Evolutionary conservation across 495 filamentous ascomycete species (phyloP).

Genomic region (Aspergillus haitiensis): DNA sequence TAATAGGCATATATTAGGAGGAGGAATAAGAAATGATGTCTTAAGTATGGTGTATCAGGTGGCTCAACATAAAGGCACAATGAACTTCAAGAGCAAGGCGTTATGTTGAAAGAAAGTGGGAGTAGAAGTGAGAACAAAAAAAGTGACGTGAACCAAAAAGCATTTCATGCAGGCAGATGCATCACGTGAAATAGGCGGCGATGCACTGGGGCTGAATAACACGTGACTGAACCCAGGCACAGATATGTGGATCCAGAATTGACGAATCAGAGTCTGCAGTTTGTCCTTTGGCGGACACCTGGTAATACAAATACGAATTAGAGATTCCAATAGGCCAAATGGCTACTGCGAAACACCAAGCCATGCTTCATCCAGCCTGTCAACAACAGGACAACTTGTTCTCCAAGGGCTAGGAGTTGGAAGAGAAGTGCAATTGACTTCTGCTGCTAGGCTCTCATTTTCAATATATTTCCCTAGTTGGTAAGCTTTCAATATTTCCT

Average conservation of each 20-base stretch:
- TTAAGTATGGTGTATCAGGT: not conserved
- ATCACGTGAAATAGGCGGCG: conserved; percentile 27
- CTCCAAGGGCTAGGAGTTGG: conserved; percentile 8
- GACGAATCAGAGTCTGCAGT: conserved; percentile 42
- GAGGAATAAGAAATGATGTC: not conserved
- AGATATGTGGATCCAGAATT: not conserved
- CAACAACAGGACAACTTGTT: conserved; percentile 32
- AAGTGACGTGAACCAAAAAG: conserved; percentile 33
- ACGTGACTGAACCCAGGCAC: conserved; percentile 22
- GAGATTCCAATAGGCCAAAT: not conserved
- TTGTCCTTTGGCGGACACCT: conserved; percentile 34
- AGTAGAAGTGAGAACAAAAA: conserved; percentile 22
- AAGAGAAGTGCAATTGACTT: conserved; percentile 13
- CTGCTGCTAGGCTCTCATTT: conserved; percentile 10
- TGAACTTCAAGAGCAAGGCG: not conserved
- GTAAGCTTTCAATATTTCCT: too few species aligned
- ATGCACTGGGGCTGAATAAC: conserved; percentile 10
- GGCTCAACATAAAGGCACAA: too few species aligned
- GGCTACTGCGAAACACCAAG: not conserved
- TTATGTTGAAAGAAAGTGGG: conserved; percentile 2
- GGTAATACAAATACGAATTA: conserved; percentile 27
- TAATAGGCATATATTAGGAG: conserved; percentile 27
- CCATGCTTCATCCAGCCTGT: conserved; percentile 11
- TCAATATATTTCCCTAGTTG: not conserved
- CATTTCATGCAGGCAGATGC: conserved; percentile 25